A percentile compares a stretch with the other conserved stretches of the same genome.
Conservation (phyloP, 331 rosid species). For the Quercus tomentella region DNA sequence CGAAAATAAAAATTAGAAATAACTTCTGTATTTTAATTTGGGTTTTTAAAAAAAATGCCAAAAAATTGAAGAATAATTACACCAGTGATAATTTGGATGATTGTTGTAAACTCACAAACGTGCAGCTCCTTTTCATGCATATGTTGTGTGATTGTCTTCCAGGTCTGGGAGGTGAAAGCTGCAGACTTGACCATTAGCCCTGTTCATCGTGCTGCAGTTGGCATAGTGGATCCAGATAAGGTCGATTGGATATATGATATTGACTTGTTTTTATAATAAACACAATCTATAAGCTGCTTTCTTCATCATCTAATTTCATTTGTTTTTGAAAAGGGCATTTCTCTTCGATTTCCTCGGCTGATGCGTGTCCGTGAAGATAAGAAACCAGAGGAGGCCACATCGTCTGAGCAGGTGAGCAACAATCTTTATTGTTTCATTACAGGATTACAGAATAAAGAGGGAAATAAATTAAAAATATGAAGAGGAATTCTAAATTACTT, state of each 20-base stretch:
- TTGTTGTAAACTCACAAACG: not conserved
- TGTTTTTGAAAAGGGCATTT: slow-evolving; percentile 56
- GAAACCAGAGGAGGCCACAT: slow-evolving; percentile 74
- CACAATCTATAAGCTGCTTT: not conserved
- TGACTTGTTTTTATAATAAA: not conserved
- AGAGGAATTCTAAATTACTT: not conserved
- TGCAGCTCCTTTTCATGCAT: not conserved
- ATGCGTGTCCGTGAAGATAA: slow-evolving; percentile 81
- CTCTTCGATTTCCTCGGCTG: slow-evolving; percentile 88
- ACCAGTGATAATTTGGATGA: not conserved
- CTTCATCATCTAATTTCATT: slow-evolving; percentile 3
- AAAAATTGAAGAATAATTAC: not conserved
- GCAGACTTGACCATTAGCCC: slow-evolving; percentile 97
- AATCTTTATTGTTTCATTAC: not conserved
- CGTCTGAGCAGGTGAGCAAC: slow-evolving; percentile 70
- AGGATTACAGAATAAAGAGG: not conserved
- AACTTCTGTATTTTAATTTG: not conserved
- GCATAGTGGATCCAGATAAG: slow-evolving; percentile 74
- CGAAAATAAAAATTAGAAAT: not conserved
- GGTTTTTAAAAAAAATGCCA: not conserved
- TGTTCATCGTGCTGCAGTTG: slow-evolving; percentile 86
- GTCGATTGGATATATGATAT: slow-evolving; percentile 30
- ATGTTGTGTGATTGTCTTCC: slow-evolving; percentile 1
- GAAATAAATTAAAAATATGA: not conserved
- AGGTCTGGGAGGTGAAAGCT: slow-evolving; percentile 99